These are phyloP conservation scores for Fusarium lyarnte DNA, from an alignment of 2,329 filamentous ascomycete species.

Conservation along the genomic window DNA sequence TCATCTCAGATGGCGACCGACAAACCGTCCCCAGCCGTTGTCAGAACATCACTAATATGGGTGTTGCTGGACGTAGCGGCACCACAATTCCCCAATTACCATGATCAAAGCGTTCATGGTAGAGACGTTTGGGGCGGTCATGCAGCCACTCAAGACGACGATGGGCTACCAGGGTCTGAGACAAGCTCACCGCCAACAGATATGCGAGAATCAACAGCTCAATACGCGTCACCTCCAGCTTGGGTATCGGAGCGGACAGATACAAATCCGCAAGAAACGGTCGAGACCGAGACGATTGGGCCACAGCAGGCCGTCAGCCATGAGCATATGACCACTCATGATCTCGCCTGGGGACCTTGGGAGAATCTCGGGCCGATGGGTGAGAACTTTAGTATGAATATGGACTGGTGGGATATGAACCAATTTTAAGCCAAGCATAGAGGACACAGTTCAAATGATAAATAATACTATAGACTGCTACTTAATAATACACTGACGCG, in stretches of 20 bases:
- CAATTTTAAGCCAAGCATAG: slow-evolving; percentile 3
- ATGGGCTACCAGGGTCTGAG: neutral
- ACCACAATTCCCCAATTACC: slow-evolving; percentile 22
- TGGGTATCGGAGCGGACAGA: slow-evolving; percentile 7
- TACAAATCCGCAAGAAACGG: neutral
- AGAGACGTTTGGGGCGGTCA: neutral
- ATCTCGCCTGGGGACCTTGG: slow-evolving; percentile 32
- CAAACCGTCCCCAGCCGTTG: neutral
- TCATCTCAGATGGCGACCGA: neutral
- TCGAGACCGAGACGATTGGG: rapidly evolving
- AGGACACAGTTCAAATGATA: rapidly evolving
- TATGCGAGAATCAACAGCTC: slow-evolving; percentile 30
- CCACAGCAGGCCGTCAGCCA: neutral
- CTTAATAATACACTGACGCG: rapidly evolving
- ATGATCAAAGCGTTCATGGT: neutral
- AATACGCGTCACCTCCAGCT: slow-evolving; percentile 25
- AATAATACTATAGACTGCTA: too few relatives aligned
- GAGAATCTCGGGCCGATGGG: slow-evolving; percentile 18
- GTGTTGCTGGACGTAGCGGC: slow-evolving; percentile 15
- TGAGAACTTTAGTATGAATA: neutral
- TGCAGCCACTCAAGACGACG: neutral
- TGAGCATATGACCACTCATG: neutral
- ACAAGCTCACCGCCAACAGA: slow-evolving; percentile 1
- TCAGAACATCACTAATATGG: slow-evolving; percentile 23
- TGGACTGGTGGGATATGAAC: slow-evolving; percentile 29